Evolutionary conservation across 1,284 basidiomycete genomes (phyloP).

Genomic region (Neolentinus lepideus): DNA sequence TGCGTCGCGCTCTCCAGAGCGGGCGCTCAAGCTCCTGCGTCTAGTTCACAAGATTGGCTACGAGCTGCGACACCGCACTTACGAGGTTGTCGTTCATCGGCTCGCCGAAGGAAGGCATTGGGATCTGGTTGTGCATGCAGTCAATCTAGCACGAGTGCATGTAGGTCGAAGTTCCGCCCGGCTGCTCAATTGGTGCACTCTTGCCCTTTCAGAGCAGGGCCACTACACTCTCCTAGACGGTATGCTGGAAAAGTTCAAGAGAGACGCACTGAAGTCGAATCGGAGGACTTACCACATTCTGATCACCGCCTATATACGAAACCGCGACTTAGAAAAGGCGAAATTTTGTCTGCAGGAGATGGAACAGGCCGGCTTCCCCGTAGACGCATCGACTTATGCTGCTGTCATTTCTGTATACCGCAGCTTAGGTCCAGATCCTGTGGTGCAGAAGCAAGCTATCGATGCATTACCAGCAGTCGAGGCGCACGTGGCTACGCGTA

Average conservation of each 20-base stretch:
- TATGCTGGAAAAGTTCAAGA: constrained; percentile 42
- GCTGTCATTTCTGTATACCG: constrained; percentile 53
- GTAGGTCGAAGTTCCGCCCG: constrained; percentile 40
- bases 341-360: constrained; percentile 45
- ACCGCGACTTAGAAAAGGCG: constrained; percentile 52
- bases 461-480: constrained; percentile 34
- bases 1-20: constrained; percentile 20
- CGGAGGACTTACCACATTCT: constrained; percentile 61
- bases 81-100: constrained; percentile 46
- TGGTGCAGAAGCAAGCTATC: constrained; percentile 46
- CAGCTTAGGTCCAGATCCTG: constrained; percentile 46
- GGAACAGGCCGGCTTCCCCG: constrained; percentile 43
- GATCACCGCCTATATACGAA: constrained; percentile 58
- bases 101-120: constrained; percentile 41
- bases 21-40: constrained; percentile 35
- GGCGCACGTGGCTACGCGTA: constrained; percentile 32
- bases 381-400: constrained; percentile 52
- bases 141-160: constrained; percentile 37
- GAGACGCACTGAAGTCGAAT: constrained; percentile 37
- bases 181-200: constrained; percentile 62
- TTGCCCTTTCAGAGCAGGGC: constrained; percentile 46
- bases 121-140: constrained; percentile 38
- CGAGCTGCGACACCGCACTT: constrained; percentile 42
- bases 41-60: constrained; percentile 43
- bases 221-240: constrained; percentile 37